phyloP scores from a whole-genome alignment of 257 asterid species.

The Schizonepeta tenuifolia region DNA sequence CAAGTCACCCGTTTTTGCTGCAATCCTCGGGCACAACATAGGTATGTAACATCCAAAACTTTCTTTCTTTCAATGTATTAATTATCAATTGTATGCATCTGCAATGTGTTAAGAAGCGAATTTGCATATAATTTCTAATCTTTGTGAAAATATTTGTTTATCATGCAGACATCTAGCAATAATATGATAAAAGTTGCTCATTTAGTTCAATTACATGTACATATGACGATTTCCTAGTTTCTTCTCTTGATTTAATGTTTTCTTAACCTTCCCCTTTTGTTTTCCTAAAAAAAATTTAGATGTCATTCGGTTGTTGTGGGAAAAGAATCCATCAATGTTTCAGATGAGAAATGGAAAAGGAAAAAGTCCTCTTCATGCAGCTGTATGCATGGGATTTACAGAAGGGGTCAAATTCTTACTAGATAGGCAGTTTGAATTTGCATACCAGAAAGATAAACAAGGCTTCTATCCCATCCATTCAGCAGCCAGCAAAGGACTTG shows the following conservation, averaged over 20 bases:
- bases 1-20: conserved; percentile 51
- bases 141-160: neutral
- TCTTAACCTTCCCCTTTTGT: neutral
- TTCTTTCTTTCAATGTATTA: neutral
- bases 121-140: neutral
- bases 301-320: conserved; percentile 45
- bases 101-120: neutral
- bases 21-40: conserved; percentile 38
- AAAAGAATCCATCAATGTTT: conserved; percentile 45
- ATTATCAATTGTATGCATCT: neutral
- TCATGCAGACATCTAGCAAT: conserved; percentile 7
- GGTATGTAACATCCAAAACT: conserved; percentile 30
- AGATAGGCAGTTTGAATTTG: conserved; percentile 36
- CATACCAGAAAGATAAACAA: conserved; percentile 47
- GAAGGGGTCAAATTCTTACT: conserved; percentile 47
- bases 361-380: conserved; percentile 50
- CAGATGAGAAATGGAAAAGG: conserved; percentile 41
- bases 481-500: conserved; percentile 46
- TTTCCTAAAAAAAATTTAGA: conserved; percentile 28
- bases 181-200: conserved; percentile 8
- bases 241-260: neutral
- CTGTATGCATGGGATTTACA: conserved; percentile 43
- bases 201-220: neutral
- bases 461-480: conserved; percentile 50
- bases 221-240: neutral